Evolutionary conservation across 225 moss, liverwort and hornwort species (phyloP).

Genomic region (Thuidium tamariscinum): DNA sequence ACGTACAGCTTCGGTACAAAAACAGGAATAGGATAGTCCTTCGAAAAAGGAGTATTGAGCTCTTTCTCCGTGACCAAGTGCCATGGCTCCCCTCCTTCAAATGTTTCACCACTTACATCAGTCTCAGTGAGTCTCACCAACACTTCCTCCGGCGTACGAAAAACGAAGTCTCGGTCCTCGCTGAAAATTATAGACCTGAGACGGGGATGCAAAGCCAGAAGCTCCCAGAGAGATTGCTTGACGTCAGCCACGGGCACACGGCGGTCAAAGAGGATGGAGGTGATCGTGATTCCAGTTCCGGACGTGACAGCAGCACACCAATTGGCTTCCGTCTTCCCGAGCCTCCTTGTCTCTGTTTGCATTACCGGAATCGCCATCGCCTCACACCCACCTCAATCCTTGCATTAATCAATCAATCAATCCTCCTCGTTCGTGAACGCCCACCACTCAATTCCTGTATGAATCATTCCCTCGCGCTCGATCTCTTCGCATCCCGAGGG

Average conservation of each 20-base stretch:
- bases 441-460: not conserved
- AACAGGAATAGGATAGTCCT: conserved; percentile 17
- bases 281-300: conserved; percentile 35
- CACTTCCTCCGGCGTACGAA: conserved; percentile 19
- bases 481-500: not conserved
- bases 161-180: not conserved
- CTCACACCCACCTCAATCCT: not conserved
- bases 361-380: not conserved
- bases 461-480: not conserved
- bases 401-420: not conserved
- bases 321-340: conserved; percentile 30
- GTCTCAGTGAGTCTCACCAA: conserved; percentile 2
- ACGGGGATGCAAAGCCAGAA: conserved; percentile 22
- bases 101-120: not conserved
- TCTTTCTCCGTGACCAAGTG: conserved; percentile 20
- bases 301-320: conserved; percentile 18
- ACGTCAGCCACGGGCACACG: not conserved
- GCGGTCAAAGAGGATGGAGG: conserved; percentile 16
- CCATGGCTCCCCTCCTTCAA: conserved; percentile 9
- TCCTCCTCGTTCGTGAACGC: not conserved
- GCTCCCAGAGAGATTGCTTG: not conserved
- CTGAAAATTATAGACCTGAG: conserved; percentile 16
- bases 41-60: conserved; percentile 23
- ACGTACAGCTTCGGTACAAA: conserved; percentile 25
- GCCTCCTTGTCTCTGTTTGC: conserved; percentile 1